Conservation (phyloP, 2,329 filamentous ascomycete species). For the Trichoderma citrinoviride region DNA sequence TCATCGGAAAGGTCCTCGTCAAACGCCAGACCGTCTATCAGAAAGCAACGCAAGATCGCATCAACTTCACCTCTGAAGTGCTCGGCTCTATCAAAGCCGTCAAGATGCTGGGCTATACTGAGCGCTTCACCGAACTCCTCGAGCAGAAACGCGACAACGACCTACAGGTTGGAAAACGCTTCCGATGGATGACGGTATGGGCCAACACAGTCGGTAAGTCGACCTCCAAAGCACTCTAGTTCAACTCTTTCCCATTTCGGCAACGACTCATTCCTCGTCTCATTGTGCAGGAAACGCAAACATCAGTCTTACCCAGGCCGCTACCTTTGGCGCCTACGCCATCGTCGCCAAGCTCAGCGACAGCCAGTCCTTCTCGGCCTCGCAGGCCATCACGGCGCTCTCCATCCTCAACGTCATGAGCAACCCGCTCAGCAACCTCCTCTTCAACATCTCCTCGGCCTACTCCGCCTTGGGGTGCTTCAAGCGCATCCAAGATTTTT, state of each 20-base stretch:
- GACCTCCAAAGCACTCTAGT: too few species aligned
- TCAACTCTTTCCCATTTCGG: background rate
- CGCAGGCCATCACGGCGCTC: conserved; percentile 33
- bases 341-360: conserved; percentile 30
- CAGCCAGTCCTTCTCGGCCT: conserved; percentile 30
- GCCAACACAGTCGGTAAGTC: conserved; percentile 31
- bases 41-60: conserved; percentile 35
- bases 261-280: background rate
- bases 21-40: conserved; percentile 33
- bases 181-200: conserved; percentile 29
- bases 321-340: conserved; percentile 34
- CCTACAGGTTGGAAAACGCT: conserved; percentile 29
- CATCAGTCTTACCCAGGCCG: conserved; percentile 30
- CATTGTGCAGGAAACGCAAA: conserved; percentile 29
- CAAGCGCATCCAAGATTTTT: conserved; percentile 33
- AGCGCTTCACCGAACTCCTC: conserved; percentile 29
- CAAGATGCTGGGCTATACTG: conserved; percentile 36
- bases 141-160: conserved; percentile 30
- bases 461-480: conserved; percentile 34
- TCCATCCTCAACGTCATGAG: conserved; percentile 34
- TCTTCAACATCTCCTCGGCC: conserved; percentile 29
- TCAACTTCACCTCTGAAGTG: conserved; percentile 35
- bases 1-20: conserved; percentile 30
- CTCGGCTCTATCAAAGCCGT: conserved; percentile 34
- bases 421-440: conserved; percentile 28